Conservation (phyloP, 2,329 filamentous ascomycete species). For the Fonsecaea nubica region DNA sequence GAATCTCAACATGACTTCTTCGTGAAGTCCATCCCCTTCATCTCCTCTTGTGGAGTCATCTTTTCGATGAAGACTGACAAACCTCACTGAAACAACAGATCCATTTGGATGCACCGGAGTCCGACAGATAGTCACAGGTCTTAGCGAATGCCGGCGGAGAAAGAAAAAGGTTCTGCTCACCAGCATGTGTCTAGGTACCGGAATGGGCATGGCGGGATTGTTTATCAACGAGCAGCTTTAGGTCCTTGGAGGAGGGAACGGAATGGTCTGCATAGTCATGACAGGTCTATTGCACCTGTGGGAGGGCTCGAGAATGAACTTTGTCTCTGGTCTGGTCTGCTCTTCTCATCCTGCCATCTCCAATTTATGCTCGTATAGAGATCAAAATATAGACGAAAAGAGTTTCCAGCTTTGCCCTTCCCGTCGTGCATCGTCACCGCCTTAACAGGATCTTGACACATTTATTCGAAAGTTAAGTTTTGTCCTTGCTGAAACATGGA, state of each 20-base stretch:
- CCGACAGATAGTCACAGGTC: slow-evolving; percentile 85
- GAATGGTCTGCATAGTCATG: neutral
- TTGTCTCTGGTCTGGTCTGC: too few relatives aligned
- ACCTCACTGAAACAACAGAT: neutral
- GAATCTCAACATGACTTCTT: neutral
- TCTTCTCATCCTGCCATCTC: too few relatives aligned
- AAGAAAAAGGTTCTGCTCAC: slow-evolving; percentile 92
- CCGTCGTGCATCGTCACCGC: too few relatives aligned
- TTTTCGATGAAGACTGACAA: neutral
- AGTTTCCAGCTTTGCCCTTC: too few relatives aligned
- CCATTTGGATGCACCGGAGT: slow-evolving; percentile 67
- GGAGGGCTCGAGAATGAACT: too few relatives aligned
- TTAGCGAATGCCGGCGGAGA: slow-evolving; percentile 80
- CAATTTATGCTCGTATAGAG: too few relatives aligned
- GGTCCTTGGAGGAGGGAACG: neutral
- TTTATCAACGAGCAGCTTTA: slow-evolving; percentile 68
- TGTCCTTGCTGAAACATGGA: too few relatives aligned
- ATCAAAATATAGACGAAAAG: too few relatives aligned
- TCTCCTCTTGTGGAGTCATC: neutral
- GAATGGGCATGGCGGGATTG: slow-evolving; percentile 70
- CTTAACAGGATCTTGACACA: too few relatives aligned
- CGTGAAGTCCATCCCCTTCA: neutral
- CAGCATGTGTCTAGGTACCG: slow-evolving; percentile 81
- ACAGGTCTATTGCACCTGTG: too few relatives aligned
- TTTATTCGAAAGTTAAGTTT: too few relatives aligned